These are phyloP conservation scores for Vitis hybrid DNA, from an alignment of 177 flowering plant genomes.

Conservation along the genomic window DNA sequence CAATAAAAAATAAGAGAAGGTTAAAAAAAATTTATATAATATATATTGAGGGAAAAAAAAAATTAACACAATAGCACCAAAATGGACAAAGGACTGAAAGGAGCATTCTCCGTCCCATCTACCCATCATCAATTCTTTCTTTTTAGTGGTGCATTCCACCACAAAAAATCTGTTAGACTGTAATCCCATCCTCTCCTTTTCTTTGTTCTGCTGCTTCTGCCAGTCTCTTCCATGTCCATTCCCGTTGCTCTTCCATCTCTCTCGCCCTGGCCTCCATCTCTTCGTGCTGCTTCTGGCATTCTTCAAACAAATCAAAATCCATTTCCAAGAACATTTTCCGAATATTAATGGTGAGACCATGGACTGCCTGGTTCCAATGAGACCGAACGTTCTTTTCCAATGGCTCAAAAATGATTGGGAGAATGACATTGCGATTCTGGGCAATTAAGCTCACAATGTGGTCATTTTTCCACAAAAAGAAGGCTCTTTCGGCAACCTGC, in stretches of 20 bases:
- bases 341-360: conserved; percentile 63
- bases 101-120: background rate
- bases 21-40: conserved; percentile 2
- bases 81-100: conserved; percentile 5
- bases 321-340: conserved; percentile 71
- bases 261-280: conserved; percentile 46
- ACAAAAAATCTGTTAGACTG: conserved; percentile 13
- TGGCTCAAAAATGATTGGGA: conserved; percentile 70
- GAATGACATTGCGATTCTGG: conserved; percentile 53
- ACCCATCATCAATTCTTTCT: conserved; percentile 7
- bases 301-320: conserved; percentile 69
- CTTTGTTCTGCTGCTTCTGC: conserved; percentile 50
- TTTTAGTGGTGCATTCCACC: background rate
- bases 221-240: conserved; percentile 59
- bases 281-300: conserved; percentile 46
- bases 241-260: conserved; percentile 50
- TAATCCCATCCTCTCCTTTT: conserved; percentile 45
- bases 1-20: background rate
- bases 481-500: conserved; percentile 85
- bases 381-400: conserved; percentile 58
- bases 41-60: background rate
- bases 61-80: conserved; percentile 20
- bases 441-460: conserved; percentile 74
- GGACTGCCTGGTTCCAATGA: conserved; percentile 83
- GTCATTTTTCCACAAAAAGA: conserved; percentile 80